These are phyloP conservation scores for Candida sphagnicola DNA, from an alignment of 805 yeast species.

Conservation along the genomic window DNA sequence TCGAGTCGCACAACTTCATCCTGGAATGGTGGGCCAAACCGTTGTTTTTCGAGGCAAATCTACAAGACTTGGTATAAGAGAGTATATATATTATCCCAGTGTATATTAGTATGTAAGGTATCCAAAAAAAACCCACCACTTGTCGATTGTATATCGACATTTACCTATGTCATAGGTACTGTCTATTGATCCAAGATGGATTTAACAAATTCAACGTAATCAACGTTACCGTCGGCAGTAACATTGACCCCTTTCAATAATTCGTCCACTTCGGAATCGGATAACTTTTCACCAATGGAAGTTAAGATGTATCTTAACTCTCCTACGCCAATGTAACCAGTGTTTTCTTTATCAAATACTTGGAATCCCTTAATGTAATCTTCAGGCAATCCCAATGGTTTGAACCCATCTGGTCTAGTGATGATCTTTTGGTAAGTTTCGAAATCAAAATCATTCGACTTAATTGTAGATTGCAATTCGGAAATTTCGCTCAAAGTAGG, in stretches of 20 bases:
- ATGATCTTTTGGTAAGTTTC: constrained; percentile 73
- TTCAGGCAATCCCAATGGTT: constrained; percentile 80
- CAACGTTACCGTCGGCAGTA: constrained; percentile 90
- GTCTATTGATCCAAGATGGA: constrained; percentile 81
- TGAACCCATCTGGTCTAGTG: constrained; percentile 85
- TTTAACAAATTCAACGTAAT: constrained; percentile 92
- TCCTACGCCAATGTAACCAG: constrained; percentile 96
- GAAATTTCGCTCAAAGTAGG: constrained; percentile 88
- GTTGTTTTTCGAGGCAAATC: no score
- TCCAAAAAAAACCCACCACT: neutral
- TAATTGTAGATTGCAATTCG: constrained; percentile 39
- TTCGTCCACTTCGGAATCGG: constrained; percentile 92
- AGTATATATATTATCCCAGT: neutral
- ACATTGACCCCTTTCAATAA: constrained; percentile 92
- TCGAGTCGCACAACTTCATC: neutral
- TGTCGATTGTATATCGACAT: no score
- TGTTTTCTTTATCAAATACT: constrained; percentile 92
- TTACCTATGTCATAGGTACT: neutral
- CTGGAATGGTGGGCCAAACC: no score
- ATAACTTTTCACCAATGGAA: constrained; percentile 89
- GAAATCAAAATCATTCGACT: constrained; percentile 60
- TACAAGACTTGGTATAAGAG: no score
- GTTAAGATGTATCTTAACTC: constrained; percentile 93
- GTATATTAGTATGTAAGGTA: neutral
- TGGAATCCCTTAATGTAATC: constrained; percentile 93